Evolutionary conservation across 768 basidiomycete species (phyloP).

Genomic region (Sutorius australiensis): DNA sequence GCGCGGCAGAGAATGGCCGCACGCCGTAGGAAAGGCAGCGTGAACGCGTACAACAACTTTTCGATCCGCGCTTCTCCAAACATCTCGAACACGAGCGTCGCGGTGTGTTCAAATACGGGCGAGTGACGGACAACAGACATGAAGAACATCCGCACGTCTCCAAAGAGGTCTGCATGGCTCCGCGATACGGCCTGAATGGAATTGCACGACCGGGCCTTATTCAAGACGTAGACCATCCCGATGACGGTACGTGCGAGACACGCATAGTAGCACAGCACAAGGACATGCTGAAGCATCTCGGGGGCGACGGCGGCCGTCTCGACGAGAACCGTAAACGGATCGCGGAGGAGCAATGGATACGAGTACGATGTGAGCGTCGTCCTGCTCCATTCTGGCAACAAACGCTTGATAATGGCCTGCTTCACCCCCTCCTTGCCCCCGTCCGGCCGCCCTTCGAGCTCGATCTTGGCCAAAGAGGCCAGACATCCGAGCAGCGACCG

Average conservation of each 20-base stretch:
- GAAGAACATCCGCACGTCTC: conserved; percentile 84
- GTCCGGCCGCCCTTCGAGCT: conserved; percentile 67
- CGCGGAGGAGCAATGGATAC: conserved; percentile 81
- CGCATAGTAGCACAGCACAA: conserved; percentile 88
- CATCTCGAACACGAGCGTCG: conserved; percentile 71
- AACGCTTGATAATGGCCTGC: conserved; percentile 83
- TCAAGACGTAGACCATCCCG: conserved; percentile 77
- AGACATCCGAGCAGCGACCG: conserved; percentile 72
- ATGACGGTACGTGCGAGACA: conserved; percentile 83
- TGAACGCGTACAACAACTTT: conserved; percentile 82
- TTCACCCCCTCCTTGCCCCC: conserved; percentile 74
- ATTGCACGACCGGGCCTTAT: conserved; percentile 59
- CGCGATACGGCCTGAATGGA: conserved; percentile 44
- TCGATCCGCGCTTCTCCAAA: conserved; percentile 84
- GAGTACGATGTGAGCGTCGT: conserved; percentile 80
- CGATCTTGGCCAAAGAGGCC: conserved; percentile 57
- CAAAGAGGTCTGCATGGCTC: conserved; percentile 70
- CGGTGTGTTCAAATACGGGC: conserved; percentile 80
- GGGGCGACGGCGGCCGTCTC: conserved; percentile 90
- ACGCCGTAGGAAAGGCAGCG: conserved; percentile 86
- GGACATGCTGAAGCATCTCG: conserved; percentile 82
- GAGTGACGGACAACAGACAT: conserved; percentile 89
- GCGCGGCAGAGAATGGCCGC: conserved; percentile 82
- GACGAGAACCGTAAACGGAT: conserved; percentile 85
- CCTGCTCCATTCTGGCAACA: conserved; percentile 89